A percentile compares a stretch with the other conserved stretches of the same genome.
These are phyloP conservation scores for Termitomyces eurrhizus DNA, from an alignment of 768 basidiomycete genomes.

Conservation along the genomic window DNA sequence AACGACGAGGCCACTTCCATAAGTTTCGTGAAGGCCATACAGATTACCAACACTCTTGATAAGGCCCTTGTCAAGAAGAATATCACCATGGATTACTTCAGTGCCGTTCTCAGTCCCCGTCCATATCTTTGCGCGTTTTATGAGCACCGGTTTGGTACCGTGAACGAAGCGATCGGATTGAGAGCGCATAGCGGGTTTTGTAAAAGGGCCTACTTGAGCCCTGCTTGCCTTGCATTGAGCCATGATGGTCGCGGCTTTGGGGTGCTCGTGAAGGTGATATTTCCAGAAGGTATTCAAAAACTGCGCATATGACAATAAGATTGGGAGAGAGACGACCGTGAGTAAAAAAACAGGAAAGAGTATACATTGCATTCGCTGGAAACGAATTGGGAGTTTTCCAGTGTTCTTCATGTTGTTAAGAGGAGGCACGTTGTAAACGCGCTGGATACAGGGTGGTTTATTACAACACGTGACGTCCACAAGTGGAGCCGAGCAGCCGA, in stretches of 20 bases:
- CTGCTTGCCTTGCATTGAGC: conserved; percentile 41
- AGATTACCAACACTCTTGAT: conserved; percentile 57
- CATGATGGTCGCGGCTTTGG: conserved; percentile 27
- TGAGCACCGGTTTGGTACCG: conserved; percentile 59
- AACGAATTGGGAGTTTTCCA: not conserved
- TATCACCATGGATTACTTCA: conserved; percentile 57
- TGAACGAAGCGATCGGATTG: conserved; percentile 63
- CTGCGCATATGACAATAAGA: conserved; percentile 6
- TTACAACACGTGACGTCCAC: not conserved
- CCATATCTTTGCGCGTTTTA: conserved; percentile 82
- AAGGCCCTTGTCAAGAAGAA: conserved; percentile 68
- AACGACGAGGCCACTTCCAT: conserved; percentile 38
- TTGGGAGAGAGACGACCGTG: not conserved
- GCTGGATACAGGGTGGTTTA: not conserved
- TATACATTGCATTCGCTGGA: not conserved
- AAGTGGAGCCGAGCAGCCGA: not conserved
- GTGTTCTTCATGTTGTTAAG: conserved; percentile 2
- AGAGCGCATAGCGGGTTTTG: conserved; percentile 43
- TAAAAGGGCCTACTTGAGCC: conserved; percentile 37
- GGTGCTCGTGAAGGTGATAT: not conserved
- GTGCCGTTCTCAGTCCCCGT: conserved; percentile 70
- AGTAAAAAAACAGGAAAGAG: not conserved
- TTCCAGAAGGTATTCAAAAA: not conserved
- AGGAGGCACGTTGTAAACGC: conserved; percentile 1
- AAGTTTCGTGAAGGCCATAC: conserved; percentile 22